phyloP scores from a whole-genome alignment of 208 protist genomes.

The Leishmania tropica region DNA sequence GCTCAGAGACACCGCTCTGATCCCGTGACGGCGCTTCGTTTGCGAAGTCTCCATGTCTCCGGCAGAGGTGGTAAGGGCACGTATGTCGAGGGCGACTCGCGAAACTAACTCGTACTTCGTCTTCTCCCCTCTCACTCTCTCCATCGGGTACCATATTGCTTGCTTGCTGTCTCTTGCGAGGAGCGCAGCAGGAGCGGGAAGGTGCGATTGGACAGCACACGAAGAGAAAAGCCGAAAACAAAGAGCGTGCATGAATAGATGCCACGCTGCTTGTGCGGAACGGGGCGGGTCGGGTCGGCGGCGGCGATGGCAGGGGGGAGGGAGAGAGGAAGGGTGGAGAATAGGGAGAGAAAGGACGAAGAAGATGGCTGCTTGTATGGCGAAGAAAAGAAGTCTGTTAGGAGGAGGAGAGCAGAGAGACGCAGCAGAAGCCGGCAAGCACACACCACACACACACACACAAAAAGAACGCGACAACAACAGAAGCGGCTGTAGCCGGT shows the following conservation, averaged over 20 bases:
- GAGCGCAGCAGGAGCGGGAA: not conserved
- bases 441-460: not conserved
- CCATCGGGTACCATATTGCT: not conserved
- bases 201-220: not conserved
- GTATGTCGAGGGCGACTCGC: not conserved
- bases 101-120: not conserved
- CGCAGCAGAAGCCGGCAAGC: constrained; percentile 11
- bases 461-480: constrained; percentile 2
- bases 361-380: not conserved
- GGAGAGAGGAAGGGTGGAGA: not conserved
- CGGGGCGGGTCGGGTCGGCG: not conserved
- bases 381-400: not conserved
- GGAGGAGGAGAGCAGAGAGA: not conserved
- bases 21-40: not conserved
- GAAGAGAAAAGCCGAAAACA: not conserved
- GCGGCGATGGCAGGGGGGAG: not conserved
- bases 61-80: not conserved
- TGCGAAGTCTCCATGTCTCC: not conserved
- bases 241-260: not conserved
- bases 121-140: not conserved
- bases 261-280: not conserved
- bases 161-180: not conserved
- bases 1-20: not conserved
- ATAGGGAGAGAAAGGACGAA: constrained; percentile 1
- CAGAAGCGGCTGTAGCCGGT: not conserved